A percentile compares a stretch with the other conserved stretches of the same genome.
Evolutionary conservation across 2,329 filamentous ascomycete species (phyloP).

Genomic region (Ambrosiella beaveri): DNA sequence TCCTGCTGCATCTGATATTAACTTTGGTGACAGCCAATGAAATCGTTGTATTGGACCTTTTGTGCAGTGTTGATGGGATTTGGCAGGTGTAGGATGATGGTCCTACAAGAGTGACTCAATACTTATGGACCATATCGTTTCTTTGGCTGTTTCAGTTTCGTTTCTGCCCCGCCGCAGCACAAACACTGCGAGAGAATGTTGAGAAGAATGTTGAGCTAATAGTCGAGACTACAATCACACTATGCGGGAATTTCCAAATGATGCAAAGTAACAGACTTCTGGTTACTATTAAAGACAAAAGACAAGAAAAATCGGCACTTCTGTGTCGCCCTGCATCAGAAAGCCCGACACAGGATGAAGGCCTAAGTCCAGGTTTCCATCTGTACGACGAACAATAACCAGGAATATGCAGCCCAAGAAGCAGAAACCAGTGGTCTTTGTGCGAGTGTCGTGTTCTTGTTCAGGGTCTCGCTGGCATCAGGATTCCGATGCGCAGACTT

Average conservation of each 20-base stretch:
- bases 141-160: not conserved
- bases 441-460: not conserved
- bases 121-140: not conserved
- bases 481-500: conserved; percentile 1
- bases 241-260: no score
- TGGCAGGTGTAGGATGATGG: not conserved
- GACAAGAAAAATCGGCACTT: not conserved
- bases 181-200: not conserved
- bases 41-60: not conserved
- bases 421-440: not conserved
- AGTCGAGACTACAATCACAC: not conserved
- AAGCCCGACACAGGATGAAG: not conserved
- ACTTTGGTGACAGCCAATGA: not conserved
- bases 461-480: not conserved
- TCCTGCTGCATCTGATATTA: not conserved
- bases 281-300: not conserved
- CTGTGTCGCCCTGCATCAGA: not conserved
- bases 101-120: not conserved
- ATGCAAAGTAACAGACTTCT: no score
- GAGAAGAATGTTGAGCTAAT: not conserved
- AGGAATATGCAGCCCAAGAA: not conserved
- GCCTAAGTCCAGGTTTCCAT: no score
- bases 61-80: not conserved
- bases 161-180: not conserved
- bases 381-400: no score